Percentiles rank a stretch among this genome's conserved stretches.
Conservation (phyloP, 2,329 filamentous ascomycete genomes). For the Diaporthe destruens region DNA sequence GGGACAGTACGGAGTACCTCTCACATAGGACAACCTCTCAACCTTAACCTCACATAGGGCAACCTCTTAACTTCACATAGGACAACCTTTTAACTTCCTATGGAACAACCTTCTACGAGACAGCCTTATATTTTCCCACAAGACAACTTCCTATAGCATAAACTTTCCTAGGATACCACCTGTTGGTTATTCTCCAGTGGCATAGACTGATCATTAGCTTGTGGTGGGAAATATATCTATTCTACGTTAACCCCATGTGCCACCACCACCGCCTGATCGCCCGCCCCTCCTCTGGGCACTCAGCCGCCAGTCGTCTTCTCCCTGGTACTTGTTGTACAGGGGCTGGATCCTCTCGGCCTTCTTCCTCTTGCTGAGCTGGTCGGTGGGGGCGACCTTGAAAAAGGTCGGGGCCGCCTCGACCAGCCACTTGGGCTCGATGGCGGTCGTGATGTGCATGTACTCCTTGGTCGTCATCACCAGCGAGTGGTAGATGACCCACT, state of each 20-base stretch:
- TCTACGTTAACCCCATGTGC: constrained; percentile 83
- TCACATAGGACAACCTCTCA: no score
- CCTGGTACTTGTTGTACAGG: constrained; percentile 90
- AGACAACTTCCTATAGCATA: not conserved
- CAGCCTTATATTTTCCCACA: no score
- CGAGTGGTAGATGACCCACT: constrained; percentile 95
- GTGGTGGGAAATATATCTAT: no score
- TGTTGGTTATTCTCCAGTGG: no score
- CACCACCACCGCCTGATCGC: constrained; percentile 84
- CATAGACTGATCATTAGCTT: no score
- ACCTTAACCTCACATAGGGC: no score
- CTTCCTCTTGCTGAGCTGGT: constrained; percentile 89
- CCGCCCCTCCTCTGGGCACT: constrained; percentile 89
- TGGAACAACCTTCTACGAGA: no score
- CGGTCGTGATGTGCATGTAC: constrained; percentile 96
- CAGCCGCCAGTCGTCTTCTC: constrained; percentile 94
- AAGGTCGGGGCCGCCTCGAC: constrained; percentile 98
- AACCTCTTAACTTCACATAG: no score
- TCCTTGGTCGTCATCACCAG: constrained; percentile 95
- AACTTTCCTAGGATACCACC: no score
- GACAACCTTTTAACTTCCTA: no score
- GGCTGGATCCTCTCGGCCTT: constrained; percentile 95
- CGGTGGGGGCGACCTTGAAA: constrained; percentile 95
- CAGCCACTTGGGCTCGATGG: constrained; percentile 93
- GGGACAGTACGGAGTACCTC: no score